A percentile compares a stretch with the other conserved stretches of the same genome.
Conservation (phyloP, 495 filamentous ascomycete species). For the Penicillium robsamsonii region DNA sequence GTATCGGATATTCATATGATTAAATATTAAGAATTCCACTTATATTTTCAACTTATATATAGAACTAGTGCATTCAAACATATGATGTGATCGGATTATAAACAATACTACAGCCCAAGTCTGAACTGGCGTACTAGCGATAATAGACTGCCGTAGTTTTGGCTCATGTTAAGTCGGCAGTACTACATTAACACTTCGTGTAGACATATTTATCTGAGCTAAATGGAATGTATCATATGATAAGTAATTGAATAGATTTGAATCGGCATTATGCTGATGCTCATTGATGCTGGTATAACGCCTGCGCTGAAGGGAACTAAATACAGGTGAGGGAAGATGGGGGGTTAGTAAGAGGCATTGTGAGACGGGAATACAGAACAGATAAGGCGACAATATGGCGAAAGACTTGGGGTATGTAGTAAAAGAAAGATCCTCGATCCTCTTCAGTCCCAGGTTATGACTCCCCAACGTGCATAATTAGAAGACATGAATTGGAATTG, state of each 20-base stretch:
- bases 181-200: background rate
- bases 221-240: background rate
- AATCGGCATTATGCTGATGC: conserved; percentile 32
- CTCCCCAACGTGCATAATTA: conserved; percentile 7
- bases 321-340: conserved; percentile 22
- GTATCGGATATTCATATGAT: too few species aligned
- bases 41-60: too few species aligned
- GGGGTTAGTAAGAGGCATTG: conserved; percentile 9
- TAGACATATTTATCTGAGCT: background rate
- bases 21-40: too few species aligned
- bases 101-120: too few species aligned
- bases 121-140: too few species aligned
- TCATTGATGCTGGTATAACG: conserved; percentile 36
- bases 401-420: conserved; percentile 2
- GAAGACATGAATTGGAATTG: conserved; percentile 6
- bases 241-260: conserved; percentile 6
- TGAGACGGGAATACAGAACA: conserved; percentile 12
- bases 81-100: too few species aligned
- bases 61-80: too few species aligned
- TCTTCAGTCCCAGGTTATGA: conserved; percentile 5
- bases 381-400: conserved; percentile 4
- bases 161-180: background rate
- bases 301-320: conserved; percentile 33
- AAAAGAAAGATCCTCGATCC: background rate
- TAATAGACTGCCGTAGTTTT: too few species aligned